Base-by-base conservation (phyloP, 1,139 yeast species). In the Tardiomyces depauwii region DNA sequence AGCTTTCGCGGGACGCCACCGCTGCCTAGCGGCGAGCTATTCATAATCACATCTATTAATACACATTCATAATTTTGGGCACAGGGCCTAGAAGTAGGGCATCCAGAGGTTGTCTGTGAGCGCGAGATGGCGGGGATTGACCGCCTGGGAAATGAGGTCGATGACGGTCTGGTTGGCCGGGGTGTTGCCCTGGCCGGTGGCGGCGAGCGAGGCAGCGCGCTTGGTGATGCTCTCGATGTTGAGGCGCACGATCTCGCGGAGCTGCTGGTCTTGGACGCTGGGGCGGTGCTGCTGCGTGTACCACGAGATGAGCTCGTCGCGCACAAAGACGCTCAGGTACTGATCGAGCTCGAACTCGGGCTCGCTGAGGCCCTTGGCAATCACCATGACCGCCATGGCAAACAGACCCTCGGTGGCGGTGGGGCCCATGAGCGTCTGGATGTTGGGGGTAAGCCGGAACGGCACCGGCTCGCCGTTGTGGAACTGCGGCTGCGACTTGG, bases 281-380 rank as follows among this genome's bases (percentile, higher is more conserved):
- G 82, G 75, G 45, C 82, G 63, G 46, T 66, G 76, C 58, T 87
- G 95, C 59, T 83, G 83, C 38, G 88, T 77, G 62, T 84, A 87
- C 97, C 96, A 91, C 0, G 96, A 80, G 42, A 88, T 77, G 27
- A 89, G 83, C 64, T 93, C 99, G 65, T 93, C 98, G 46, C 96
- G 79, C 21, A 93, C 95, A 67, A 91, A 91, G 52, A 93, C 72
- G 13, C 95, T 85, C 66, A 93, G 70, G 63, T 84, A 88, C 53
- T 88, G 94, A 46, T 58, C 64, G 30, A 65, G 71, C 56, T 87
- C 95, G 49, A 87, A 83, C 58, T 87, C 96, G 0, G 96, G 94
- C 55, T 88, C 96, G 10, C 91, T 76, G 52, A 93, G 70, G 11
- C 96, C 89, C 58, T 88, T 77, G 1, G 96, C 94, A 61, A 89